Evolutionary conservation across 495 filamentous ascomycete genomes (phyloP).

Genomic region (Penicillium crystallinum): DNA sequence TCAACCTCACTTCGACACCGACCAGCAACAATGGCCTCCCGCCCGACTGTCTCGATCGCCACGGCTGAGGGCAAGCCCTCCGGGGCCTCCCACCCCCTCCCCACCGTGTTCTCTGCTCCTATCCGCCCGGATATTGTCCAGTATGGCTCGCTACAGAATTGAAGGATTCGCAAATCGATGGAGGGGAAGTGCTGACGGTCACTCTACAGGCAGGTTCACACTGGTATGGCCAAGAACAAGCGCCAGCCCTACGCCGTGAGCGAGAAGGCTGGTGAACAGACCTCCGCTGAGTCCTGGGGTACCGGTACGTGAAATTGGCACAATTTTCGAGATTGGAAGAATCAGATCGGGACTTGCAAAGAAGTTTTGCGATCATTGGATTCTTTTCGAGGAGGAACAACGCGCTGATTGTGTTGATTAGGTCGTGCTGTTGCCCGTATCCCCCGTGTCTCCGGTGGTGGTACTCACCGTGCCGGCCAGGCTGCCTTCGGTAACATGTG

Average conservation of each 20-base stretch:
- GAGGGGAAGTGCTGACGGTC: conserved; percentile 34
- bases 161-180: conserved; percentile 9
- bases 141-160: conserved; percentile 42
- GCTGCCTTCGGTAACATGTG: conserved; percentile 99
- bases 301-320: conserved; percentile 69
- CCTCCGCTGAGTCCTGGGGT: conserved; percentile 99
- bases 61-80: conserved; percentile 85
- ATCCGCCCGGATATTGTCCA: conserved; percentile 99
- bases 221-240: conserved; percentile 99
- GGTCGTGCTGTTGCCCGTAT: conserved; percentile 99
- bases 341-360: conserved; percentile 3
- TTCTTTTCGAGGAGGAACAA: conserved; percentile 4
- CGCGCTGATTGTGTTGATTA: conserved; percentile 33
- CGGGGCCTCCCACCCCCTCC: conserved; percentile 81
- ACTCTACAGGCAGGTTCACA: conserved; percentile 70
- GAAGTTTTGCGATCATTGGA: conserved; percentile 1
- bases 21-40: conserved; percentile 74
- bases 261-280: conserved; percentile 99
- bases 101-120: conserved; percentile 88
- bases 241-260: conserved; percentile 98
- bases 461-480: conserved; percentile 99
- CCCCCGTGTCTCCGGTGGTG: conserved; percentile 98
- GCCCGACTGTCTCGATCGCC: conserved; percentile 93
- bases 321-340: conserved; percentile 16
- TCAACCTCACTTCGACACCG: conserved; percentile 45